Conservation (phyloP, 495 filamentous ascomycete species). For the Penicillium cosmopolitanum region DNA sequence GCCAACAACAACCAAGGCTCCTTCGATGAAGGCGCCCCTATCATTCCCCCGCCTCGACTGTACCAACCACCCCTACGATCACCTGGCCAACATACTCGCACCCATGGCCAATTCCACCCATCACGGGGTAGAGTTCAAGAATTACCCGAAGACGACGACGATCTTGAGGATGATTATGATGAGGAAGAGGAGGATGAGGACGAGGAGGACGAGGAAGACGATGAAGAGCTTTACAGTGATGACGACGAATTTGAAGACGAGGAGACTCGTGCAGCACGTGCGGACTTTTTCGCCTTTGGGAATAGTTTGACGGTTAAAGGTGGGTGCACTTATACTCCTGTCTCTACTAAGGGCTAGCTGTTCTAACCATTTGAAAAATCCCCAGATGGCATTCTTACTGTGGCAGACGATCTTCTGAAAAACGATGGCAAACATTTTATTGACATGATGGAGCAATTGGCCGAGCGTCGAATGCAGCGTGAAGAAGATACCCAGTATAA, state of each 20-base stretch:
- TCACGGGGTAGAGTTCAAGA: constrained; percentile 61
- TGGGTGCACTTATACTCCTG: constrained; percentile 42
- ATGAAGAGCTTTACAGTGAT: constrained; percentile 57
- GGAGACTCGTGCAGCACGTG: constrained; percentile 53
- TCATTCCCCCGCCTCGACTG: constrained; percentile 66
- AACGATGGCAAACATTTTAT: constrained; percentile 99
- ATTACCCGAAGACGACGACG: constrained; percentile 68
- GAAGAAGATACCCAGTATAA: constrained; percentile 86
- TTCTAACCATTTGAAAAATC: constrained; percentile 32
- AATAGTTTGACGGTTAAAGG: constrained; percentile 97
- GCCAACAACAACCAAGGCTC: constrained; percentile 83
- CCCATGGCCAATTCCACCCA: constrained; percentile 54
- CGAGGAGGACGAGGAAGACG: constrained; percentile 59
- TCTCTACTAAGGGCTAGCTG: constrained; percentile 23
- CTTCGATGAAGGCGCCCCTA: constrained; percentile 58
- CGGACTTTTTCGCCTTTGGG: constrained; percentile 95
- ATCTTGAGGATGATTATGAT: constrained; percentile 57
- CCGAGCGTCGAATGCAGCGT: constrained; percentile 93
- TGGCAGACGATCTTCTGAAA: constrained; percentile 96
- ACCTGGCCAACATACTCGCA: constrained; percentile 47
- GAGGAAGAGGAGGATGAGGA: constrained; percentile 51
- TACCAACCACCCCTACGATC: constrained; percentile 51
- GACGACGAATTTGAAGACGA: constrained; percentile 59
- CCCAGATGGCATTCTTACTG: constrained; percentile 94
- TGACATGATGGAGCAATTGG: constrained; percentile 99